These are phyloP conservation scores for Boletus reticulatus DNA, from an alignment of 768 basidiomycete species.

Conservation along the genomic window DNA sequence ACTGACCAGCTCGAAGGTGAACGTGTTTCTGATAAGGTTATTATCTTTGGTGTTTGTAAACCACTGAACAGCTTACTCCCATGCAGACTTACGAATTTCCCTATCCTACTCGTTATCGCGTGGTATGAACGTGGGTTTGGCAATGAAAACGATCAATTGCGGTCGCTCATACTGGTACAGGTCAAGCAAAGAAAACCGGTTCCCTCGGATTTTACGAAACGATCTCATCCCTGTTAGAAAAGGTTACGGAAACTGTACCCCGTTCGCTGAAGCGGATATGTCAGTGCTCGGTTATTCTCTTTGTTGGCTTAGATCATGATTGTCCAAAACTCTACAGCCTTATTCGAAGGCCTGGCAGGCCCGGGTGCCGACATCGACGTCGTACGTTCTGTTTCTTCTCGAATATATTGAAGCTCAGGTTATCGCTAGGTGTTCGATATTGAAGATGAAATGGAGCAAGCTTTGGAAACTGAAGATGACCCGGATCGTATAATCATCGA, in stretches of 20 bases:
- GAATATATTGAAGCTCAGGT: background rate
- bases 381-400: slow-evolving; percentile 37
- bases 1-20: slow-evolving; percentile 50
- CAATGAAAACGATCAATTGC: background rate
- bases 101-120: slow-evolving; percentile 76
- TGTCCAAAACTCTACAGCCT: slow-evolving; percentile 41
- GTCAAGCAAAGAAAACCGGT: slow-evolving; percentile 65
- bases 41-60: background rate
- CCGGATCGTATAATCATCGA: slow-evolving; percentile 13
- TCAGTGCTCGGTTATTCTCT: slow-evolving; percentile 35
- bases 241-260: slow-evolving; percentile 71
- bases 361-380: slow-evolving; percentile 71
- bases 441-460: slow-evolving; percentile 49
- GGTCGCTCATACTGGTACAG: slow-evolving; percentile 12
- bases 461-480: slow-evolving; percentile 6
- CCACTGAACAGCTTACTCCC: background rate
- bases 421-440: slow-evolving; percentile 69
- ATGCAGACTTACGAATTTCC: slow-evolving; percentile 74
- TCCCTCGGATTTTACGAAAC: slow-evolving; percentile 74
- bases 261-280: slow-evolving; percentile 70
- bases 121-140: slow-evolving; percentile 66
- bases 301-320: background rate
- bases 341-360: slow-evolving; percentile 80
- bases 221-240: slow-evolving; percentile 62
- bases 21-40: slow-evolving; percentile 84